Evolutionary conservation across 2,329 filamentous ascomycete species (phyloP), one percentile per base, ranked within the genome.

Genomic region (Ophiostoma sp.): DNA sequence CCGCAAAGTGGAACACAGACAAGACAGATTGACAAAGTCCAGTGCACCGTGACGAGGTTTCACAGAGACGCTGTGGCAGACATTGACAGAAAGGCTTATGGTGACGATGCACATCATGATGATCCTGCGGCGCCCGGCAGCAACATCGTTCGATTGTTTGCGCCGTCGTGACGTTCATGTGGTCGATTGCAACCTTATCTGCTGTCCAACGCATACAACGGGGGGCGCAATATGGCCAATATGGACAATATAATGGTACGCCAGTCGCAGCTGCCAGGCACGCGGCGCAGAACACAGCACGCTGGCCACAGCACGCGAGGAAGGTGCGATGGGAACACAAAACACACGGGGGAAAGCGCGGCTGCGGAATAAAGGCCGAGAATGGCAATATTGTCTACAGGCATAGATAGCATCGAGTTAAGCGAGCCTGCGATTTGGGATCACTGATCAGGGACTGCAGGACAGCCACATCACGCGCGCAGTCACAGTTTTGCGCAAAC

Each of bases 31-130:
- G n/a, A 22, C 19, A 57, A 9, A 22, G 9, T 57, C 17, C 11
- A 61, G 17, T 36, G 64, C 42, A 68, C 63, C 42, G 63, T 68
- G 39, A 50, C 63, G 39, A 50, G 39, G 63, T 33, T n/a, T 31
- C 42, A 68, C 63, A 45, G n/a, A 63, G 6, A 12, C n/a, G 59
- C 5, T 25, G 61, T 45, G 36, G 22, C 22, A 45, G 33, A 15
- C 36, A 42, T 11, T 17, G 19, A 17, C n/a, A 15, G 36, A 19
- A 19, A 48, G 12, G 12, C 15, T 48, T 48, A 12, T 17, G 15
- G 42, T 19, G 42, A 48, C 42, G 42, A 48, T 25, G n/a, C 50
- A 55, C 50, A 25, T 55, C n/a, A 68, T 50, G 11, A 5, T 22
- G 19, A 42, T 63, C 33, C 33, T 63, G 5, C n/a, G 33, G 59